These are phyloP conservation scores for Fusarium incarnatum DNA, from an alignment of 2,329 filamentous ascomycete genomes.

Conservation along the genomic window DNA sequence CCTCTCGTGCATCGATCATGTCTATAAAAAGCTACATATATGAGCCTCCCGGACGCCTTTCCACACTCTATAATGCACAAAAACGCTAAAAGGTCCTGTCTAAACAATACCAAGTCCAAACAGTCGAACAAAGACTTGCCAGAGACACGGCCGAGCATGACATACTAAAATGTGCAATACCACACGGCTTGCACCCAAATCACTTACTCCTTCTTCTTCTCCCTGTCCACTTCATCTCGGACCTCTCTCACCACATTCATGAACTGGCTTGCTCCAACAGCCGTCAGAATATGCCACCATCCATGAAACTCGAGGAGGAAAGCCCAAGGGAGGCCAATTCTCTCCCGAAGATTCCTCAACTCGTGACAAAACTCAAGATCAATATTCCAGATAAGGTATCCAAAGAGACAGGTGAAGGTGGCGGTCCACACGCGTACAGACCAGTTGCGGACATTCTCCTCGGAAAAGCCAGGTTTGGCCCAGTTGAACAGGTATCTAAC, in stretches of 20 bases:
- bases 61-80: conserved; percentile 9
- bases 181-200: neutral
- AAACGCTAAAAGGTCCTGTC: neutral
- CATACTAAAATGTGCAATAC: neutral
- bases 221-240: conserved; percentile 34
- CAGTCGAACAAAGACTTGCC: neutral
- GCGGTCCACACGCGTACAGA: conserved; percentile 46
- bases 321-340: conserved; percentile 65
- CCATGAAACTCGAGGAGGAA: conserved; percentile 70
- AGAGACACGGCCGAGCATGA: neutral
- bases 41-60: neutral
- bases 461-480: conserved; percentile 46
- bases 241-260: conserved; percentile 51
- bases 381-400: conserved; percentile 67
- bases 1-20: neutral
- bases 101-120: neutral
- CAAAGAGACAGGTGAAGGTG: conserved; percentile 53
- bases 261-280: conserved; percentile 61
- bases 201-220: conserved; percentile 33
- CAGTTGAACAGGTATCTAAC: conserved; percentile 52
- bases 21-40: neutral
- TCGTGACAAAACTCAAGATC: conserved; percentile 64
- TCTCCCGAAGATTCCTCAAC: conserved; percentile 58
- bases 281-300: conserved; percentile 73
- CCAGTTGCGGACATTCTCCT: conserved; percentile 45